phyloP scores from a whole-genome alignment of 371 early-diverging fungal genomes.

The Rhizopus delemar region DNA sequence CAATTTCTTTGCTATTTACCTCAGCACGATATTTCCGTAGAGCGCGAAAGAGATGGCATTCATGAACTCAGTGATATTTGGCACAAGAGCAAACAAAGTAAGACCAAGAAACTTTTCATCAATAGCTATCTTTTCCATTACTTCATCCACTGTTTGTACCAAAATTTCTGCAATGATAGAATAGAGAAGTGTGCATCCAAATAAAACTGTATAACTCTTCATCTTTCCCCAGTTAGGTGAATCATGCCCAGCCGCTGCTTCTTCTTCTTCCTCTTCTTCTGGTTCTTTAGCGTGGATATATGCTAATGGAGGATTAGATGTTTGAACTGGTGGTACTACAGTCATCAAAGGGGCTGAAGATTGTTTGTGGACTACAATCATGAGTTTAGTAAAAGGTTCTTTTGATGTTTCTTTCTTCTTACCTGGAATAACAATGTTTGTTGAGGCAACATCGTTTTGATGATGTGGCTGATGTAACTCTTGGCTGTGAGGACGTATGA shows the following conservation, averaged over 20 bases:
- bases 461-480: conserved; percentile 1
- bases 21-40: conserved; percentile 88
- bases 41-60: conserved; percentile 95
- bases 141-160: conserved; percentile 75
- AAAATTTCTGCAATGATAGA: conserved; percentile 86
- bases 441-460: conserved; percentile 1
- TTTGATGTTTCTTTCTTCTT: neutral
- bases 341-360: neutral
- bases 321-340: conserved; percentile 6
- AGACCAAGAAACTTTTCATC: conserved; percentile 90
- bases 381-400: neutral
- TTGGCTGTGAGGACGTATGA: conserved; percentile 10
- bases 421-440: conserved; percentile 1
- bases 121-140: conserved; percentile 64
- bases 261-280: conserved; percentile 65
- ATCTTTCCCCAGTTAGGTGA: conserved; percentile 89
- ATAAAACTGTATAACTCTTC: conserved; percentile 79
- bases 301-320: conserved; percentile 22
- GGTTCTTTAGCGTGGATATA: conserved; percentile 53
- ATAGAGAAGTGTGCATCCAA: conserved; percentile 84
- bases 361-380: neutral
- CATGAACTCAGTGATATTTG: conserved; percentile 94
- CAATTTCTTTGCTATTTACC: conserved; percentile 30
- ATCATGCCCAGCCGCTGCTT: conserved; percentile 84
- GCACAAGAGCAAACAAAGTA: conserved; percentile 93